Percentiles rank a stretch among this genome's conserved stretches.
phyloP scores from a whole-genome alignment of 1,139 yeast species.

The Protomyces pachydermus region DNA sequence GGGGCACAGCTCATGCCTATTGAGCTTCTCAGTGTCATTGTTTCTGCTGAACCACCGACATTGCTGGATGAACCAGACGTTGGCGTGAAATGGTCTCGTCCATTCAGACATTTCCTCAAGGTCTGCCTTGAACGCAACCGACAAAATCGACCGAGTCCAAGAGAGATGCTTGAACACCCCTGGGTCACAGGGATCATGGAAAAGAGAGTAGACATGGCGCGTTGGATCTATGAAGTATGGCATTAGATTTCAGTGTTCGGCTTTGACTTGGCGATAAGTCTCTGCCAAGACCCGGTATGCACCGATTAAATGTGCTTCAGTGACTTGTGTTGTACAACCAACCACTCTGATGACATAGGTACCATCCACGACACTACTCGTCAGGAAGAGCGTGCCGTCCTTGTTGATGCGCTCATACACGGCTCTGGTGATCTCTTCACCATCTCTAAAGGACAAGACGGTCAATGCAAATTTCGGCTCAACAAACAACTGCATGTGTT shows the following conservation, averaged over 20 bases:
- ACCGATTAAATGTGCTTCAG: conserved; percentile 29
- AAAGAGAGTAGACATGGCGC: conserved; percentile 75
- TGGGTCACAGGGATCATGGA: conserved; percentile 64
- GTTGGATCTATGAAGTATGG: conserved; percentile 80
- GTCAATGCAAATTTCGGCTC: conserved; percentile 33
- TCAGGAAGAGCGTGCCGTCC: conserved; percentile 32
- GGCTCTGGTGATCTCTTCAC: conserved; percentile 29
- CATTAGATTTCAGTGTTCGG: conserved; percentile 33
- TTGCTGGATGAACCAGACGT: conserved; percentile 71
- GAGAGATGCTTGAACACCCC: conserved; percentile 87
- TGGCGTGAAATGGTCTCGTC: conserved; percentile 72
- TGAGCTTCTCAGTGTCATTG: conserved; percentile 72
- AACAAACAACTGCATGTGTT: conserved; percentile 28
- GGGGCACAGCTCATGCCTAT: conserved; percentile 61
- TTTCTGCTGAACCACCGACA: conserved; percentile 70
- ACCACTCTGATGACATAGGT: conserved; percentile 32
- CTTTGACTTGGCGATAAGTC: conserved; percentile 5
- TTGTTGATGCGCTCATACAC: conserved; percentile 31
- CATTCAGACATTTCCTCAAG: conserved; percentile 75
- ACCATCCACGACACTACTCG: conserved; percentile 31
- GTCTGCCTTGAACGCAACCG: conserved; percentile 80
- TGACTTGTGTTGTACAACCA: conserved; percentile 33
- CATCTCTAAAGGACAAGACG: conserved; percentile 26
- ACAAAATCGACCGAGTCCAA: conserved; percentile 77
- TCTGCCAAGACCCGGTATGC: conserved; percentile 12